These are phyloP conservation scores for Syzygium grande DNA, from an alignment of 345 rosid species.

Conservation along the genomic window DNA sequence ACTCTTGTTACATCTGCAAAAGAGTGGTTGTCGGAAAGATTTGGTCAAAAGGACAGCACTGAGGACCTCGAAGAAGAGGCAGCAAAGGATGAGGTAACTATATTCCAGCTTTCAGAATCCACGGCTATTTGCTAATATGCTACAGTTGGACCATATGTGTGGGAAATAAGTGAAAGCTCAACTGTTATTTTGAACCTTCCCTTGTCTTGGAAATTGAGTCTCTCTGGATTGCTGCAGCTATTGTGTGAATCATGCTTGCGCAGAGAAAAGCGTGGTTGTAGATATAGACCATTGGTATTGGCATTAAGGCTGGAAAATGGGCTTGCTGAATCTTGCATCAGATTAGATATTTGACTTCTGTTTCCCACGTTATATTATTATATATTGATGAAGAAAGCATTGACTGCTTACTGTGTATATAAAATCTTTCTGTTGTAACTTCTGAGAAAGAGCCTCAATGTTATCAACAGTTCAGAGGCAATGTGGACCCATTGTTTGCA, in stretches of 20 bases:
- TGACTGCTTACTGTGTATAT: background rate
- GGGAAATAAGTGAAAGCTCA: background rate
- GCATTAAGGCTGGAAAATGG: background rate
- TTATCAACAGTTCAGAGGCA: background rate
- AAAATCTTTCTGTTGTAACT: background rate
- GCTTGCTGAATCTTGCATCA: background rate
- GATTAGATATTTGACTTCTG: background rate
- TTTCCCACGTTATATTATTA: background rate
- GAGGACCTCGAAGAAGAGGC: conserved; percentile 42
- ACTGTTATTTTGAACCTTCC: background rate
- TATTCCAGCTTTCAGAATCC: conserved; percentile 3
- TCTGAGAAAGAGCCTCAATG: background rate
- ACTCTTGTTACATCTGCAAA: conserved; percentile 82
- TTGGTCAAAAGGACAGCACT: conserved; percentile 42
- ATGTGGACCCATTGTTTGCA: background rate
- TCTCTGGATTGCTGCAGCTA: background rate
- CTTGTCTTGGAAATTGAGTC: background rate
- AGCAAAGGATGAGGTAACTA: conserved; percentile 75
- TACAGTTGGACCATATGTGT: background rate
- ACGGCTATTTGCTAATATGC: background rate
- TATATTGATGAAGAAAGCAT: background rate
- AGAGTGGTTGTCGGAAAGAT: conserved; percentile 86
- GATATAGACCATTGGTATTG: background rate
- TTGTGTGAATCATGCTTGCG: background rate
- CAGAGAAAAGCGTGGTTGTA: background rate